Evolutionary conservation across 345 rosid genomes (phyloP).

Genomic region (Lepidium aucheri): DNA sequence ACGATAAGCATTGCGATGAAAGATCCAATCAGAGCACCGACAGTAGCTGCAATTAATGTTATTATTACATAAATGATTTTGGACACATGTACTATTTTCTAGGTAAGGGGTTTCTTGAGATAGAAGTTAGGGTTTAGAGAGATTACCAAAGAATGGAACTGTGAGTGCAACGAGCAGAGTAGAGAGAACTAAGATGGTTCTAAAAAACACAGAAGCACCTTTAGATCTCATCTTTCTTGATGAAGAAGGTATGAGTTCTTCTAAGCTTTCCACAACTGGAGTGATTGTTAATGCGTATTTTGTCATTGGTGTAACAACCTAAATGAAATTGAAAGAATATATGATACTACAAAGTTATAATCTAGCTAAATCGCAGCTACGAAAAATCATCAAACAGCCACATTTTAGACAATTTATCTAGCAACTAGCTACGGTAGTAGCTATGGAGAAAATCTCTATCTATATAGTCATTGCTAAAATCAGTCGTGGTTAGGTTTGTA

Average conservation of each 20-base stretch:
- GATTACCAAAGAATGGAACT: slow-evolving; percentile 68
- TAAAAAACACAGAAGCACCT: slow-evolving; percentile 35
- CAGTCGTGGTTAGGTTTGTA: too few relatives aligned
- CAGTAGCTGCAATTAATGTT: slow-evolving; percentile 56
- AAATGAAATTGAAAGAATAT: not conserved
- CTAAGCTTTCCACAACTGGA: slow-evolving; percentile 60
- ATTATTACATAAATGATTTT: not conserved
- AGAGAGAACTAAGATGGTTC: slow-evolving; percentile 52
- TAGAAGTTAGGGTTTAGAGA: slow-evolving; percentile 41
- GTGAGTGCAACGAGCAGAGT: slow-evolving; percentile 57
- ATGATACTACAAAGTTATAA: too few relatives aligned
- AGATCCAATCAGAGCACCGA: slow-evolving; percentile 67
- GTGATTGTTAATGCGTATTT: slow-evolving; percentile 68
- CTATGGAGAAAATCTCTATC: too few relatives aligned
- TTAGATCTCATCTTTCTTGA: slow-evolving; percentile 31
- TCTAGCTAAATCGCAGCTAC: too few relatives aligned
- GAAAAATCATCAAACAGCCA: too few relatives aligned
- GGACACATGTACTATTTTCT: not conserved
- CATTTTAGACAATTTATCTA: too few relatives aligned
- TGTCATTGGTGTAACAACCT: slow-evolving; percentile 66
- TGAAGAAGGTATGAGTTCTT: slow-evolving; percentile 57
- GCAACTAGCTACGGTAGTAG: too few relatives aligned
- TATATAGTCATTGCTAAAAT: too few relatives aligned
- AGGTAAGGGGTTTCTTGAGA: not conserved
- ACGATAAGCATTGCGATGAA: slow-evolving; percentile 60